Evolutionary conservation across 441 rosid genomes (phyloP).

Genomic region (Biscutella laevigata): DNA sequence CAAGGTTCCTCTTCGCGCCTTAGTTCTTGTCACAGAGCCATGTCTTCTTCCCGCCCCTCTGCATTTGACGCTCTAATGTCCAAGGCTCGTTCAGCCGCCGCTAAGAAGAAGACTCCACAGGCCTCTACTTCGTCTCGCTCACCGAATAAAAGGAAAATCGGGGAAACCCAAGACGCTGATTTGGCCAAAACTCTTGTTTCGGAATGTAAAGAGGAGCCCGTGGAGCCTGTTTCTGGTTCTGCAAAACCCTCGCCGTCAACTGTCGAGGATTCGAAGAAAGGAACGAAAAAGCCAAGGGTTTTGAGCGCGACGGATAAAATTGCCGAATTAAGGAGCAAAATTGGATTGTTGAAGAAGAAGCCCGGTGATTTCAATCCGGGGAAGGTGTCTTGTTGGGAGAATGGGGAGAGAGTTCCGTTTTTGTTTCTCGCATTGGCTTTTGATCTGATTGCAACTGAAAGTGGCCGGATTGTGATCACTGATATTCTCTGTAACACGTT

Average conservation of each 20-base stretch:
- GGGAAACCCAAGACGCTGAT: constrained; percentile 19
- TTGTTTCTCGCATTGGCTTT: constrained; percentile 57
- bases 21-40: constrained; percentile 23
- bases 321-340: constrained; percentile 46
- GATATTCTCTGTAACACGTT: constrained; percentile 73
- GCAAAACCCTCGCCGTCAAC: constrained; percentile 6
- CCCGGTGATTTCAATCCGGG: constrained; percentile 51
- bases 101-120: constrained; percentile 34
- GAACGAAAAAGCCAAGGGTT: constrained; percentile 31
- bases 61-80: constrained; percentile 88
- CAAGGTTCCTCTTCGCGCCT: constrained; percentile 13
- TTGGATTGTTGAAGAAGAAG: constrained; percentile 53
- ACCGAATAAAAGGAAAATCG: constrained; percentile 49
- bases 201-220: neutral
- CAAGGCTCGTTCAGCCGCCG: constrained; percentile 57
- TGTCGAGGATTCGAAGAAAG: constrained; percentile 23
- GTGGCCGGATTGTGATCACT: constrained; percentile 69
- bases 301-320: constrained; percentile 26
- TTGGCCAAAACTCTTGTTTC: constrained; percentile 9
- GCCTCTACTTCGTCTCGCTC: constrained; percentile 29
- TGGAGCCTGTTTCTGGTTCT: constrained; percentile 11
- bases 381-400: constrained; percentile 51
- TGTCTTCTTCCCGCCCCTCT: constrained; percentile 63
- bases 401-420: constrained; percentile 79
- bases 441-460: constrained; percentile 58